These are phyloP conservation scores for Echites panduratus DNA, from an alignment of 257 asterid species.

Conservation along the genomic window DNA sequence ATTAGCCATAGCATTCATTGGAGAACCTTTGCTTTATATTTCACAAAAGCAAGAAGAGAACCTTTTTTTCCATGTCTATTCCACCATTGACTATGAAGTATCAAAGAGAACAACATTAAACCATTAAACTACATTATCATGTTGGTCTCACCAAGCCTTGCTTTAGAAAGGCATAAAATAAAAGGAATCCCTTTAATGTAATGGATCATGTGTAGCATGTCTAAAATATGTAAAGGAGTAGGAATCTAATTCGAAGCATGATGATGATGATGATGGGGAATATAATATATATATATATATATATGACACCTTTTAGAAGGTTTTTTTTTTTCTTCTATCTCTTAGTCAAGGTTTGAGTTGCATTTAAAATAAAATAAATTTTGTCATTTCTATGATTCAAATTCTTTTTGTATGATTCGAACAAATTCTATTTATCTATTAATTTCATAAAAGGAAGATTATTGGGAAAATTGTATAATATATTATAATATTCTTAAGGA, in stretches of 20 bases:
- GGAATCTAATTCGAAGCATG: conserved; percentile 14
- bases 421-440: too few relatives aligned
- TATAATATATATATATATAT: too few relatives aligned
- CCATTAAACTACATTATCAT: conserved; percentile 41
- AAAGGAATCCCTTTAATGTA: conserved; percentile 16
- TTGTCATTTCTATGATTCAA: too few relatives aligned
- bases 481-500: too few relatives aligned
- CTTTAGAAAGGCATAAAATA: conserved; percentile 11
- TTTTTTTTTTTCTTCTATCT: too few relatives aligned
- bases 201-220: conserved; percentile 5
- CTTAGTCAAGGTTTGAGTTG: too few relatives aligned
- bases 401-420: too few relatives aligned
- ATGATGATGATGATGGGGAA: conserved; percentile 12
- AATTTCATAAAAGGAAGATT: too few relatives aligned
- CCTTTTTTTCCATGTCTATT: neutral
- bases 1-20: conserved; percentile 23
- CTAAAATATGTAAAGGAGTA: conserved; percentile 13
- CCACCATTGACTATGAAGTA: conserved; percentile 2
- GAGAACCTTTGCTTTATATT: conserved; percentile 20
- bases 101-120: conserved; percentile 11
- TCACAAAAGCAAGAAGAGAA: conserved; percentile 2
- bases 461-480: too few relatives aligned
- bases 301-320: too few relatives aligned
- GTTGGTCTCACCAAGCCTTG: too few relatives aligned
- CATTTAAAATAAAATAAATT: too few relatives aligned